Conservation (phyloP, 2,329 filamentous ascomycete genomes). For the Diplodia corticola region DNA sequence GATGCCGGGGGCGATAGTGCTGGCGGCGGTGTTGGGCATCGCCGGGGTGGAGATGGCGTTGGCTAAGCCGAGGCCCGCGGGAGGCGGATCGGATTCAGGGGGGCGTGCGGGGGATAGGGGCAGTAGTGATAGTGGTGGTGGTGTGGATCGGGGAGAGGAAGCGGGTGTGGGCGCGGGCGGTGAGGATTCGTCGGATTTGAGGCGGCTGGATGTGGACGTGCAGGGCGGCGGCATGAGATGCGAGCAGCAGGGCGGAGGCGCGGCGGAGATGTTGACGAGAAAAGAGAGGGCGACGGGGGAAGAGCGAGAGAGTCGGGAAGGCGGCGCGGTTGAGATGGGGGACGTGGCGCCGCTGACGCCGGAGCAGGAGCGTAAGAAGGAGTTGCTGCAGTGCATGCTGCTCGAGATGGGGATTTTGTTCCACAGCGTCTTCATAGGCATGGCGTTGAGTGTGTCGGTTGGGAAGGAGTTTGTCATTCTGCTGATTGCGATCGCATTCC, state of each 20-base stretch:
- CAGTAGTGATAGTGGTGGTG: not conserved
- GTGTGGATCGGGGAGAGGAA: not conserved
- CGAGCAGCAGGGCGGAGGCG: not conserved
- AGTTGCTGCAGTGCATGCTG: constrained; percentile 62
- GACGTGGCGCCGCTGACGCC: constrained; percentile 51
- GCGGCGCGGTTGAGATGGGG: constrained; percentile 28
- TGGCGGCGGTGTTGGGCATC: constrained; percentile 57
- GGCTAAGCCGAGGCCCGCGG: too few relatives aligned
- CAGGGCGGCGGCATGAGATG: too few relatives aligned
- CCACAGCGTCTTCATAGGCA: constrained; percentile 74
- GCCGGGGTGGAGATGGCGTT: constrained; percentile 87
- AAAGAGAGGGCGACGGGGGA: constrained; percentile 23
- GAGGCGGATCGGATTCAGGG: constrained; percentile 47
- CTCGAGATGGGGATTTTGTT: constrained; percentile 78
- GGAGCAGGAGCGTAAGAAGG: constrained; percentile 6
- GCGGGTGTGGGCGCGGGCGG: not conserved
- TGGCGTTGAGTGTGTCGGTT: constrained; percentile 69
- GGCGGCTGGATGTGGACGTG: constrained; percentile 22
- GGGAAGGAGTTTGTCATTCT: constrained; percentile 65
- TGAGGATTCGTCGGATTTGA: not conserved
- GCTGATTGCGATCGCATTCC: constrained; percentile 68
- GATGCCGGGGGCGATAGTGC: constrained; percentile 42
- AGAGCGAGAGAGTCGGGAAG: not conserved
- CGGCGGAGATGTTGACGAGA: constrained; percentile 15
- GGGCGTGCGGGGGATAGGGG: constrained; percentile 52